phyloP scores from a whole-genome alignment of 768 basidiomycete species.

The Boletus barrowsii region DNA sequence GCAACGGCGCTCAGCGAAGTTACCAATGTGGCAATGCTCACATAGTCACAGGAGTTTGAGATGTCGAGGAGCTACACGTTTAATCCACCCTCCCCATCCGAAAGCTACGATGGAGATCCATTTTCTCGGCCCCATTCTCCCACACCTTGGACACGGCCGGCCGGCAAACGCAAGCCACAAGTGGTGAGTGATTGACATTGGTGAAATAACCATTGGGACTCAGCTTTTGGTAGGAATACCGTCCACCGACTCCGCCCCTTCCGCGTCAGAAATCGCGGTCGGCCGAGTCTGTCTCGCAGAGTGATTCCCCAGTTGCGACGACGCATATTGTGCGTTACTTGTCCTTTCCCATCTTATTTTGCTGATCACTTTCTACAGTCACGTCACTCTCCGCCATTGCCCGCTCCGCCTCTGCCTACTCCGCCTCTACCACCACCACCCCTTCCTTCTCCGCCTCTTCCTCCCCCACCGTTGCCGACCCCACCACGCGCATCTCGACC shows the following conservation, averaged over 20 bases:
- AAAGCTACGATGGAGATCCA: conserved; percentile 33
- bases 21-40: conserved; percentile 24
- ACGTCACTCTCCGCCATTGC: conserved; percentile 24
- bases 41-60: conserved; percentile 33
- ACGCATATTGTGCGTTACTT: conserved; percentile 25
- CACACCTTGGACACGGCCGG: conserved; percentile 32
- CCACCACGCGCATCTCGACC: conserved; percentile 28
- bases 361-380: conserved; percentile 15
- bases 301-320: conserved; percentile 28
- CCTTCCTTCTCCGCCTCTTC: conserved; percentile 23
- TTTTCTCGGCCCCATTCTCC: conserved; percentile 35
- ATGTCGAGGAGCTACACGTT: conserved; percentile 30
- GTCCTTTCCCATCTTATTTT: neutral
- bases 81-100: conserved; percentile 34
- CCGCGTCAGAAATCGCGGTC: conserved; percentile 37
- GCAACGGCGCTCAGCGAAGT: conserved; percentile 27
- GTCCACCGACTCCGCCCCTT: conserved; percentile 59
- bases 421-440: conserved; percentile 20
- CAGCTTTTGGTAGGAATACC: conserved; percentile 40
- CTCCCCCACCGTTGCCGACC: conserved; percentile 26
- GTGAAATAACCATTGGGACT: neutral
- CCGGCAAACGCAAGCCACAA: conserved; percentile 26
- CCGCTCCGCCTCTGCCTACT: conserved; percentile 12
- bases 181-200: conserved; percentile 17
- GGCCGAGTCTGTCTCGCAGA: conserved; percentile 29